phyloP scores from a whole-genome alignment of 805 yeast genomes.

The Schwanniomyces sp. region DNA sequence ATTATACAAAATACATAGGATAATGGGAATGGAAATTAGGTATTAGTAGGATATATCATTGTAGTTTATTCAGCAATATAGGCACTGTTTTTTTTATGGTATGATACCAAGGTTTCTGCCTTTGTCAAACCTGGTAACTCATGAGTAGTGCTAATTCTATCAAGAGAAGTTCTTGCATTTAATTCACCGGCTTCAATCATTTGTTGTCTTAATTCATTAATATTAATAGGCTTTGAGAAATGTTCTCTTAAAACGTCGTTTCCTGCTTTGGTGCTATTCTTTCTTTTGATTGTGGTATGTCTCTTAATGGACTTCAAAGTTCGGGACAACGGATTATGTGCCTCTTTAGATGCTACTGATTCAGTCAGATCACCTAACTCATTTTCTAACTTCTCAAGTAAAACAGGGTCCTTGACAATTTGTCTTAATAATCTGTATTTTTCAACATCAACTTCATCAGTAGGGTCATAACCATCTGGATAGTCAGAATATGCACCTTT shows the following conservation, averaged over 20 bases:
- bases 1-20: not conserved
- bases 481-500: slow-evolving; percentile 52
- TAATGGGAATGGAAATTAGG: not conserved
- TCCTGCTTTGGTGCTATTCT: slow-evolving; percentile 14
- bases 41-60: not conserved
- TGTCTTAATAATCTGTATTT: slow-evolving; percentile 32
- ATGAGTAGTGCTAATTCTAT: slow-evolving; percentile 44
- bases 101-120: slow-evolving; percentile 47
- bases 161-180: slow-evolving; percentile 33
- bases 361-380: slow-evolving; percentile 14
- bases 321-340: slow-evolving; percentile 17
- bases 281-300: slow-evolving; percentile 26
- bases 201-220: slow-evolving; percentile 34
- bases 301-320: slow-evolving; percentile 38
- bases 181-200: slow-evolving; percentile 41
- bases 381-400: slow-evolving; percentile 33
- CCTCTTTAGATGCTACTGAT: slow-evolving; percentile 3
- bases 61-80: not conserved
- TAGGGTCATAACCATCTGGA: slow-evolving; percentile 55
- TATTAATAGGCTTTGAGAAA: slow-evolving; percentile 31
- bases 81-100: slow-evolving; percentile 42
- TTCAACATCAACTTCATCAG: slow-evolving; percentile 44
- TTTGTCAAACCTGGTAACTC: slow-evolving; percentile 50
- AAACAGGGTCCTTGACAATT: slow-evolving; percentile 34
- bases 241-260: slow-evolving; percentile 22